Evolutionary conservation across 305 asterid genomes (phyloP).

Genomic region (Fraxinus baroniana): DNA sequence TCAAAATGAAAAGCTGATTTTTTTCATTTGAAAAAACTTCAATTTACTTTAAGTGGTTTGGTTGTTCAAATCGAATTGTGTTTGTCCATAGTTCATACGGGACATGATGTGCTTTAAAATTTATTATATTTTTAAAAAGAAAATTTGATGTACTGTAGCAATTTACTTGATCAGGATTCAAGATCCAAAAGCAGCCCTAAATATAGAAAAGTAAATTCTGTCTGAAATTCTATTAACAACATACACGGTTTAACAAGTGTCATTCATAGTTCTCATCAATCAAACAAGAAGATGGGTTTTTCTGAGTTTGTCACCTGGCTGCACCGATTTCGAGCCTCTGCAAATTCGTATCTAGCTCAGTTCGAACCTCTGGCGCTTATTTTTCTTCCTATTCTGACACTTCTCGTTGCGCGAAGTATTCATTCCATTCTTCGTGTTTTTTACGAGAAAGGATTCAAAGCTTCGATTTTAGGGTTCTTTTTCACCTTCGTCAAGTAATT

Average conservation of each 20-base stretch:
- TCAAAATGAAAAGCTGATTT: too few relatives aligned
- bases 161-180: too few relatives aligned
- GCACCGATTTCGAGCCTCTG: conserved; percentile 53
- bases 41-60: too few relatives aligned
- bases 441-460: conserved; percentile 70
- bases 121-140: too few relatives aligned
- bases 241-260: background rate
- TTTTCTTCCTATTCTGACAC: conserved; percentile 47
- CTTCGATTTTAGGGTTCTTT: conserved; percentile 46
- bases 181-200: too few relatives aligned
- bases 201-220: background rate
- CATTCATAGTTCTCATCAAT: conserved; percentile 9
- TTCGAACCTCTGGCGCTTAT: conserved; percentile 71
- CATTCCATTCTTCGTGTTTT: conserved; percentile 42
- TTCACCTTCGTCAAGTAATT: conserved; percentile 64
- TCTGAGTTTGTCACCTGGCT: conserved; percentile 33
- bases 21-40: too few relatives aligned
- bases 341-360: conserved; percentile 56
- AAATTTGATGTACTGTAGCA: too few relatives aligned
- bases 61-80: too few relatives aligned
- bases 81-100: too few relatives aligned
- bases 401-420: conserved; percentile 50
- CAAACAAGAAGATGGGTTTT: conserved; percentile 39
- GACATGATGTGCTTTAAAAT: too few relatives aligned
- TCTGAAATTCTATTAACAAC: background rate